phyloP scores from a whole-genome alignment of 495 filamentous ascomycete genomes.

The Aspergillus sclerotioniger region DNA sequence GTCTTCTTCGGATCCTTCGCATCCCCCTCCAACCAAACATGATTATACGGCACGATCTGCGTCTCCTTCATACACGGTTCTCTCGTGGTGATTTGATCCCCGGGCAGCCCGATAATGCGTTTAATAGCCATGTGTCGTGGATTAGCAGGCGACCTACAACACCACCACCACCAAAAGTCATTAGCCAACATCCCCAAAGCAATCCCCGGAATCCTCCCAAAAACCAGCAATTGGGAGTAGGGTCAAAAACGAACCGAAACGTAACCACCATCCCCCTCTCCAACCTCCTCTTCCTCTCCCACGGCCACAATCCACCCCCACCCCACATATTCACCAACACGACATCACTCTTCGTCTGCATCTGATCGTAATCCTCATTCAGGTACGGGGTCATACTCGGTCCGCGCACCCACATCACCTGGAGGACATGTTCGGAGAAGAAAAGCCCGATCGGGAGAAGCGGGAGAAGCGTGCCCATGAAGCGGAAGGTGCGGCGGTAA shows the following conservation, averaged over 20 bases:
- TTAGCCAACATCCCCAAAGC: background rate
- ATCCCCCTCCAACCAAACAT: constrained; percentile 81
- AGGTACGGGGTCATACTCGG: constrained; percentile 77
- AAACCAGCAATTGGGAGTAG: constrained; percentile 1
- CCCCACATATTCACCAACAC: constrained; percentile 50
- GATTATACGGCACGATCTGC: constrained; percentile 63
- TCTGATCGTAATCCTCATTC: constrained; percentile 61
- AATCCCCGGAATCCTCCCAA: background rate
- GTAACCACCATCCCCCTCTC: constrained; percentile 55
- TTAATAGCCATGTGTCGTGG: constrained; percentile 63
- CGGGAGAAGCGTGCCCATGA: constrained; percentile 53
- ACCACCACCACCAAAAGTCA: background rate
- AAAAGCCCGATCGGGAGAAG: constrained; percentile 63
- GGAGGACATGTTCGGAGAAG: constrained; percentile 61
- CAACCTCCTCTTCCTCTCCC: constrained; percentile 39
- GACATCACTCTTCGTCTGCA: constrained; percentile 49
- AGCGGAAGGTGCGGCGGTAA: constrained; percentile 28
- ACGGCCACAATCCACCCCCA: constrained; percentile 30
- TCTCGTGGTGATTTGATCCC: constrained; percentile 63
- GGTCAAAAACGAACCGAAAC: constrained; percentile 42
- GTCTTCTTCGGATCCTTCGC: constrained; percentile 51
- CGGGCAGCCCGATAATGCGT: constrained; percentile 66
- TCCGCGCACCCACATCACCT: constrained; percentile 63
- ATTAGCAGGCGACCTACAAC: constrained; percentile 59
- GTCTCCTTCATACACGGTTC: constrained; percentile 56